Evolutionary conservation across 345 rosid species (phyloP).

Genomic region (Dovyalis caffra): DNA sequence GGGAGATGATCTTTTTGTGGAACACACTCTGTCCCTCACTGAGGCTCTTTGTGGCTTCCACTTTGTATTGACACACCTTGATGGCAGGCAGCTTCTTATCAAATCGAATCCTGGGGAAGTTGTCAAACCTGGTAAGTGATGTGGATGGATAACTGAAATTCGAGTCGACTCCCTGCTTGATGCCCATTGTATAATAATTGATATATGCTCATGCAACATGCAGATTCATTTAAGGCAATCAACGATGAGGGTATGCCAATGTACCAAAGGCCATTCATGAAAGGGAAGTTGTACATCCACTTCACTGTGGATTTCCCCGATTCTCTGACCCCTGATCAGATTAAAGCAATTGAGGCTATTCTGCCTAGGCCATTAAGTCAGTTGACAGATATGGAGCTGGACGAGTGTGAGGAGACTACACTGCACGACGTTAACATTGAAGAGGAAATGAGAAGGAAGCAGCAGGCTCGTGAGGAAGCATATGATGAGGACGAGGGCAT

Average conservation of each 20-base stretch:
- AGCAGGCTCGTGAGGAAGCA: slow-evolving; percentile 47
- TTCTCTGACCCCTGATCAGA: slow-evolving; percentile 61
- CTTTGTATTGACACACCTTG: slow-evolving; percentile 72
- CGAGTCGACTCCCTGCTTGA: not conserved
- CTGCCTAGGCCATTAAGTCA: slow-evolving; percentile 45
- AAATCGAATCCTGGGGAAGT: slow-evolving; percentile 83
- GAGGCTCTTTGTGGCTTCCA: slow-evolving; percentile 95
- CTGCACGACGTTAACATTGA: slow-evolving; percentile 81
- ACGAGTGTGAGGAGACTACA: slow-evolving; percentile 87
- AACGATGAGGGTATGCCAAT: slow-evolving; percentile 89
- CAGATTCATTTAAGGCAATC: slow-evolving; percentile 67
- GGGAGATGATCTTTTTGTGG: slow-evolving; percentile 83
- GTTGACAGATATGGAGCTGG: slow-evolving; percentile 78
- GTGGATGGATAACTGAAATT: no score
- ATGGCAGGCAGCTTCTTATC: slow-evolving; percentile 83
- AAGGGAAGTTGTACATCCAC: slow-evolving; percentile 86
- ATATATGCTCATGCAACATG: not conserved
- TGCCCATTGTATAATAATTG: not conserved
- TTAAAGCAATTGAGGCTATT: slow-evolving; percentile 61
- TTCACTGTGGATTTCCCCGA: slow-evolving; percentile 90
- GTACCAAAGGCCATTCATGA: slow-evolving; percentile 78
- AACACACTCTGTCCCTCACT: slow-evolving; percentile 69
- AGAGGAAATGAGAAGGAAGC: slow-evolving; percentile 87
- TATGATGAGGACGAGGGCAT: slow-evolving; percentile 55
- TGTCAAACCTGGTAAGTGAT: slow-evolving; percentile 70